Percentiles rank a stretch among this genome's conserved stretches.
phyloP scores from a whole-genome alignment of 805 yeast genomes.

The Naumovozyma dairenensis region DNA sequence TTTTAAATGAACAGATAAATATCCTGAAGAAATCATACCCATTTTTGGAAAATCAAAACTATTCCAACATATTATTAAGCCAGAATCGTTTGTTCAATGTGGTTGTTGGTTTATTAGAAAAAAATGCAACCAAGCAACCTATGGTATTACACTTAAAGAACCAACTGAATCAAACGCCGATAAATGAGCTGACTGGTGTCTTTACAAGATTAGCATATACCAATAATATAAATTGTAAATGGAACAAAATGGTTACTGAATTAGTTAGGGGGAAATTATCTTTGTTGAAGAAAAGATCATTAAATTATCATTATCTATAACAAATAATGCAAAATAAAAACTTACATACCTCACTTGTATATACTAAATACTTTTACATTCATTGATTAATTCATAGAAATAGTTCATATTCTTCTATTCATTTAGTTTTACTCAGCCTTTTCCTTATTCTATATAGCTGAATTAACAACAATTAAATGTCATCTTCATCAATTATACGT shows the following conservation, averaged over 20 bases:
- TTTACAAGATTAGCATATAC: slow-evolving; percentile 41
- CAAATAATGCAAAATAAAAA: too few relatives aligned
- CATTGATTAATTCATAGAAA: too few relatives aligned
- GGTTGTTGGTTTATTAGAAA: slow-evolving; percentile 25
- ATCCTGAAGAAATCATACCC: slow-evolving; percentile 13
- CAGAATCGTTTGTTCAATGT: slow-evolving; percentile 29
- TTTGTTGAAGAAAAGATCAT: slow-evolving; percentile 11
- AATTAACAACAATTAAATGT: too few relatives aligned
- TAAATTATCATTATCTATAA: slow-evolving; percentile 17
- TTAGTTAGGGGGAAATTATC: slow-evolving; percentile 35
- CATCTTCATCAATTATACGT: too few relatives aligned
- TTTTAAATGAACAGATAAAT: slow-evolving; percentile 19
- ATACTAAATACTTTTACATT: too few relatives aligned
- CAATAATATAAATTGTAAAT: slow-evolving; percentile 34
- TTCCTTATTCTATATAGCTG: too few relatives aligned
- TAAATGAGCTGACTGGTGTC: slow-evolving; percentile 61
- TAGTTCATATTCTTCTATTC: too few relatives aligned
- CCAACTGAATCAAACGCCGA: slow-evolving; percentile 41
- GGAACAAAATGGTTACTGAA: slow-evolving; percentile 37
- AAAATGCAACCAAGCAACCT: slow-evolving; percentile 42
- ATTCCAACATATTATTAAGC: slow-evolving; percentile 19
- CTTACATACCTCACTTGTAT: too few relatives aligned
- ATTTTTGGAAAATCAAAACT: slow-evolving; percentile 15
- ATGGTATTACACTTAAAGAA: slow-evolving; percentile 19
- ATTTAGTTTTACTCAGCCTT: too few relatives aligned